Conservation (phyloP, 371 early-diverging fungal species). For the Lichtheimia hyalospora region DNA sequence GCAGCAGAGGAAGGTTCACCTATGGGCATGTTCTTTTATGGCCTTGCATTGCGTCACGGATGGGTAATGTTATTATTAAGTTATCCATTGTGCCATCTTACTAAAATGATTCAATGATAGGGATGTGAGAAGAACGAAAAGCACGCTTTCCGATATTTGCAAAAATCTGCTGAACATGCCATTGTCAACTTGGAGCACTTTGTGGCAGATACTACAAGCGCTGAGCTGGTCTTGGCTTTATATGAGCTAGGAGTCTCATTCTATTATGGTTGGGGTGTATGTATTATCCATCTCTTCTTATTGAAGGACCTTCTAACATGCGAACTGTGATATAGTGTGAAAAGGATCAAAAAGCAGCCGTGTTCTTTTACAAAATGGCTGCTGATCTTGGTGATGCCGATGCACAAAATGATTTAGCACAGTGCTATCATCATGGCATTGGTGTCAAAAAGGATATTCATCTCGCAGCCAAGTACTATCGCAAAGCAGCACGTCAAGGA, state of each 20-base stretch:
- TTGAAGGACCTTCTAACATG: neutral
- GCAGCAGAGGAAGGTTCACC: slow-evolving; percentile 76
- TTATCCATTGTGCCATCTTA: neutral
- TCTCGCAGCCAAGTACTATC: slow-evolving; percentile 83
- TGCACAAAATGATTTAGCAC: slow-evolving; percentile 84
- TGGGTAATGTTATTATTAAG: slow-evolving; percentile 51
- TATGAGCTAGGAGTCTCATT: slow-evolving; percentile 84
- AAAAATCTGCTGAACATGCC: slow-evolving; percentile 79
- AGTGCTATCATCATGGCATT: slow-evolving; percentile 76
- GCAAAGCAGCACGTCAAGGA: slow-evolving; percentile 83
- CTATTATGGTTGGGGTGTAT: slow-evolving; percentile 91
- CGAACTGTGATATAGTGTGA: slow-evolving; percentile 42
- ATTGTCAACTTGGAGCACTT: slow-evolving; percentile 53
- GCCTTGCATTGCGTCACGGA: slow-evolving; percentile 89
- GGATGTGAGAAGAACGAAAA: slow-evolving; percentile 67
- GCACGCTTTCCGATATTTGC: slow-evolving; percentile 70
- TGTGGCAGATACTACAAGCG: slow-evolving; percentile 31
- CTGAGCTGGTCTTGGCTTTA: slow-evolving; percentile 74
- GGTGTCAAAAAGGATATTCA: slow-evolving; percentile 83
- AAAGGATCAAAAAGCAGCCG: slow-evolving; percentile 76
- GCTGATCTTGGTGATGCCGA: slow-evolving; percentile 89
- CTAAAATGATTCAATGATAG: slow-evolving; percentile 14
- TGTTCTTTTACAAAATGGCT: slow-evolving; percentile 86
- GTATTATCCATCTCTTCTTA: neutral
- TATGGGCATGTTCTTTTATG: slow-evolving; percentile 85